These are phyloP conservation scores for Pyricularia pennisetigena DNA, from an alignment of 2,329 filamentous ascomycete species.

Conservation along the genomic window DNA sequence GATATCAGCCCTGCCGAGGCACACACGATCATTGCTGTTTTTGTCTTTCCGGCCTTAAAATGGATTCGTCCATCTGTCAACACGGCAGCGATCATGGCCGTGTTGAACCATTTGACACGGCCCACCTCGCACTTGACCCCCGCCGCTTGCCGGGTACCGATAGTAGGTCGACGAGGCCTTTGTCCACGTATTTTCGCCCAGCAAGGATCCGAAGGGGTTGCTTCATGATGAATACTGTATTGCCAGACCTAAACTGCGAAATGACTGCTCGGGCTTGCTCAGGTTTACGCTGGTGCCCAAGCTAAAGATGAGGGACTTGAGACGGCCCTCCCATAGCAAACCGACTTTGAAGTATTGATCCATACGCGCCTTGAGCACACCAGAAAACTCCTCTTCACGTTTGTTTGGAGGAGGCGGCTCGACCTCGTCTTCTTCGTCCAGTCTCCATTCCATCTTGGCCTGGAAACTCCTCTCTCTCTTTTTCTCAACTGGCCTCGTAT, in stretches of 20 bases:
- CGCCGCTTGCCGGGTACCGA: no score
- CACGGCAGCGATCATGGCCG: no score
- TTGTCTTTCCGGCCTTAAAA: no score
- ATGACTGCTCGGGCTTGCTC: constrained; percentile 63
- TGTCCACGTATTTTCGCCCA: background rate
- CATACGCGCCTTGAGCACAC: constrained; percentile 80
- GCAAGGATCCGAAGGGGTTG: background rate
- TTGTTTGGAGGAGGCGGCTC: constrained; percentile 13
- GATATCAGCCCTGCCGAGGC: no score
- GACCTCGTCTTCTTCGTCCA: constrained; percentile 20
- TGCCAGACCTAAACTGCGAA: constrained; percentile 67
- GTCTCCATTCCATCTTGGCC: constrained; percentile 38
- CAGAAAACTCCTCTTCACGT: constrained; percentile 51
- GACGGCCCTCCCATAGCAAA: constrained; percentile 82
- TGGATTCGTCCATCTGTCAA: no score
- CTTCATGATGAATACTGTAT: constrained; percentile 71
- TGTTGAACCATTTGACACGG: no score
- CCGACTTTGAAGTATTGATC: constrained; percentile 84
- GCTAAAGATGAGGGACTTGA: constrained; percentile 89
- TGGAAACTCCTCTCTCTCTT: constrained; percentile 31
- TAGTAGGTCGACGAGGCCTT: no score
- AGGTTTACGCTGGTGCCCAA: constrained; percentile 80
- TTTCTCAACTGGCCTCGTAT: constrained; percentile 10
- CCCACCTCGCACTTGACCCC: no score
- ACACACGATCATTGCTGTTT: no score